Evolutionary conservation across 768 basidiomycete species (phyloP), one percentile per base, ranked within the genome.

Genomic region (Termitomyces sp.): DNA sequence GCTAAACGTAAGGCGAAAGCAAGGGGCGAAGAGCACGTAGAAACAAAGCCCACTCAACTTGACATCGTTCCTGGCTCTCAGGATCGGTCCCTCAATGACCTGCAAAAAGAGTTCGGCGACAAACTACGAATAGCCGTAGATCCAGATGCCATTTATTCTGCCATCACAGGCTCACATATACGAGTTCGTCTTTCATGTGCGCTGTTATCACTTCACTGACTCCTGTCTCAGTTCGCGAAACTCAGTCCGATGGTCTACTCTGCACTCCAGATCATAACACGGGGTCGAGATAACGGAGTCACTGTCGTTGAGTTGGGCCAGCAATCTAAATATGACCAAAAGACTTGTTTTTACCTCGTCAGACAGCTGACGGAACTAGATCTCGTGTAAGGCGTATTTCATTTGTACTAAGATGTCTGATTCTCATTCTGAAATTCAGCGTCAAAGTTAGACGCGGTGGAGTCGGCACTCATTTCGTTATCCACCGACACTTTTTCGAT

Each of bases 331-430:
- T 93, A 95, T 65, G 92, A 94, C 66, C 90, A 91, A 67, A 94
- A 94, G 71, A 89, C 90, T 1, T 91, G 91, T 61, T 92, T 91
- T 68, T 94, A 95, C 71, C 82, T 93, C 57, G 82, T 92, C 57
- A 83, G 85, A 62, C 85, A 90, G 62, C 75, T 95, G 18, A 77
- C 86, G 2, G 84, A 87, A 52, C 75, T 95, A 54, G 84, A 82
- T 65, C 75, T 90, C 41, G 81, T 94, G 89, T 90, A 77, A 54
- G 86, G 28, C 18, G 0, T 30, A 41, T 30, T 62, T 47, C 54
- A 47, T 51, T 33, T 47, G 20, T 36, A 26, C 32, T 54, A 6
- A 11, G 0, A 16, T 35, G 18, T 60, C 28, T 8, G 51, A 44
- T 60, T 1, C 54, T 46, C 43, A 38, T 54, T 58, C 45, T 47